Percentiles rank a stretch among this genome's conserved stretches.
phyloP scores from a whole-genome alignment of 2,329 filamentous ascomycete species.

The Thelonectria discophora region DNA sequence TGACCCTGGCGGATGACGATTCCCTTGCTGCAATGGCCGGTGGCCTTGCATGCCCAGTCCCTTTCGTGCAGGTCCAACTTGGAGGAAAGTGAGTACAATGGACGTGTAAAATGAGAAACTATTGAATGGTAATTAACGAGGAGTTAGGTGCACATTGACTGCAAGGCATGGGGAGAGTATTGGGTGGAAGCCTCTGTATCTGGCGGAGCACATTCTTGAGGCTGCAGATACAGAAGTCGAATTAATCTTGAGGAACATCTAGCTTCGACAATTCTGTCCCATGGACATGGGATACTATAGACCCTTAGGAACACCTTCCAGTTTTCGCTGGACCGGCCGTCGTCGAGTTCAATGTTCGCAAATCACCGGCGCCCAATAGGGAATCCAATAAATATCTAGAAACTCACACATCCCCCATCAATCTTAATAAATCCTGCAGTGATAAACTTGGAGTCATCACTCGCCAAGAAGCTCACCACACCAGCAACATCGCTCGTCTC shows the following conservation, averaged over 20 bases:
- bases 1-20: slow-evolving; percentile 48
- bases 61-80: slow-evolving; percentile 10
- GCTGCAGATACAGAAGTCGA: slow-evolving; percentile 57
- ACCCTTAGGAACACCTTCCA: too few species aligned
- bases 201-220: slow-evolving; percentile 56
- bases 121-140: slow-evolving; percentile 53
- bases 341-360: too few species aligned
- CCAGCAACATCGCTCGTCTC: slow-evolving; percentile 1
- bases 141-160: slow-evolving; percentile 47
- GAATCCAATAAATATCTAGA: too few species aligned
- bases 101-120: too few species aligned
- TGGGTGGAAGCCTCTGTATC: slow-evolving; percentile 56
- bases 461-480: slow-evolving; percentile 7
- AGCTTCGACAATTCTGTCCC: background rate
- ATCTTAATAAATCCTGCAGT: slow-evolving; percentile 9
- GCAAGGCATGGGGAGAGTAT: slow-evolving; percentile 52
- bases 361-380: too few species aligned
- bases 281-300: too few species aligned
- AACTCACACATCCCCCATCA: slow-evolving; percentile 8
- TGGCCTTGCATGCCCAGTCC: slow-evolving; percentile 23
- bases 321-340: too few species aligned
- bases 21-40: slow-evolving; percentile 52
- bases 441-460: slow-evolving; percentile 14
- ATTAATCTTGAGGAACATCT: background rate
- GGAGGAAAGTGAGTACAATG: slow-evolving; percentile 11